These are phyloP conservation scores for Gossypium turneri DNA, from an alignment of 345 rosid species.

Conservation along the genomic window DNA sequence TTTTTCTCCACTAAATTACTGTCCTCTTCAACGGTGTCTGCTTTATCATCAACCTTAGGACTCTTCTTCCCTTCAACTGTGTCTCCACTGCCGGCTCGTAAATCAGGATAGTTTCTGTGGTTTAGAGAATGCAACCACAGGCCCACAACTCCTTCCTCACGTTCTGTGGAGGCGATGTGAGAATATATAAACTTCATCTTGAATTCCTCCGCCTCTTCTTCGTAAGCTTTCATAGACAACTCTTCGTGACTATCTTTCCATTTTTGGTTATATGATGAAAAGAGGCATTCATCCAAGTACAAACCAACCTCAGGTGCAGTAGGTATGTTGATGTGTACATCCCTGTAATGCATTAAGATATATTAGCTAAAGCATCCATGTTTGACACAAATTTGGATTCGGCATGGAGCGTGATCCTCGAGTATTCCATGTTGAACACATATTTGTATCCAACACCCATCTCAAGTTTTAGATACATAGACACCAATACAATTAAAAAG, in stretches of 20 bases:
- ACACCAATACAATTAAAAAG: not conserved
- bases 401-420: not conserved
- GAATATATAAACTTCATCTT: conserved; percentile 79
- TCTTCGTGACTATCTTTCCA: conserved; percentile 87
- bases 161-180: conserved; percentile 77
- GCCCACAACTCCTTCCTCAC: conserved; percentile 72
- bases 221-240: conserved; percentile 69
- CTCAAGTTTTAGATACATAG: not conserved
- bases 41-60: not conserved
- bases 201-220: conserved; percentile 68
- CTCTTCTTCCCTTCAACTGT: not conserved
- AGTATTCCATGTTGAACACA: not conserved
- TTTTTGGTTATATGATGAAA: conserved; percentile 72
- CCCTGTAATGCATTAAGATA: conserved; percentile 34
- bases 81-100: conserved; percentile 20
- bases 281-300: conserved; percentile 90
- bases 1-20: not conserved
- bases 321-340: conserved; percentile 65
- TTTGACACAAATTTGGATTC: not conserved
- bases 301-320: conserved; percentile 98
- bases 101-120: conserved; percentile 75
- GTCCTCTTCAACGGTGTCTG: not conserved
- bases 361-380: not conserved
- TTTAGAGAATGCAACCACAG: conserved; percentile 96
- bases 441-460: not conserved